Base-by-base conservation (phyloP, 371 early-diverging fungal genomes). In the Mortierella sp. region DNA sequence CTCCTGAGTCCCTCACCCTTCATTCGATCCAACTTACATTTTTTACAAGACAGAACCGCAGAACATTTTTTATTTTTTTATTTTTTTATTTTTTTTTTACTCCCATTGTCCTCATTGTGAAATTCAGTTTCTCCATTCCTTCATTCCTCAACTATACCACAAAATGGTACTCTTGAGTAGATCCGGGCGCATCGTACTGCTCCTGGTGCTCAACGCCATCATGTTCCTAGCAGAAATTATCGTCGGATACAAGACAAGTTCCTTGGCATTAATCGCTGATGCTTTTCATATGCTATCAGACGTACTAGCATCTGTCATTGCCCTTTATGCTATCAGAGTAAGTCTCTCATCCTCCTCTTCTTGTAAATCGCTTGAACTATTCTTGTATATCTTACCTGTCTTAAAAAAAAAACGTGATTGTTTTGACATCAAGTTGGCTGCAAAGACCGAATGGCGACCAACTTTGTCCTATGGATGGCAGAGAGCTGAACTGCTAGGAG, bases 281-380 rank as follows among this genome's bases (percentile, higher is more conserved):
- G 92, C 95, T 1, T 97, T 96, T 88, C 97, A 97, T 83, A 96
- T 96, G 96, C 84, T 96, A 55, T 93, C 91, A 67, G 97, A 97
- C 84, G 88, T 97, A 40, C 76, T 95, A 9, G 88, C 93, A 48
- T 89, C 96, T 73, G 81, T 89, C 41, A 91, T 97, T 50, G 97
- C 95, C n/a, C 85, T 94, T 41, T 94, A 93, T 86, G 97, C 97
- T 33, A 93, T 96, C 52, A 85, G 87, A 76, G 93, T 93, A 87
- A 62, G 67, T 33, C 22, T 57, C 24, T 43, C 40, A 57, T 63
- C 24, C 11, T 21, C 58, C 2, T 32, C 55, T 50, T 16, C 52
- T 33, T 33, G 33, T 33, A 33, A n/a, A 3, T n/a, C 52, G 52
- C 52, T 21, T 13, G 6, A 16, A 9, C 22, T 50, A 50, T n/a